phyloP scores from a whole-genome alignment of 1,284 basidiomycete genomes.

The Austroboletus niveus region DNA sequence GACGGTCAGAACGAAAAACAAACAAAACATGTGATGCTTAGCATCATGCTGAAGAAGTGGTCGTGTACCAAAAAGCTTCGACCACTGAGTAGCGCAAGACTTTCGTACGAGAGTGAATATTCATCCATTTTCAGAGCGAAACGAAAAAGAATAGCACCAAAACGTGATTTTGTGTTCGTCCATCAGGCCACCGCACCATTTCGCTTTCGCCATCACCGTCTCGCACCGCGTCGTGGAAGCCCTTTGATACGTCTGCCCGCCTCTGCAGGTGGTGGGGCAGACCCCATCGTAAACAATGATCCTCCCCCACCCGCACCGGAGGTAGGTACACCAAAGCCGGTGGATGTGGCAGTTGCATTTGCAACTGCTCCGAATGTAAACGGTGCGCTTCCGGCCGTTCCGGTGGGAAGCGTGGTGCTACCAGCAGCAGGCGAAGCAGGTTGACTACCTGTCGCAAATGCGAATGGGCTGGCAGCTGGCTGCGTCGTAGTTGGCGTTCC shows the following conservation, averaged over 20 bases:
- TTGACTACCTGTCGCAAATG: constrained; percentile 40
- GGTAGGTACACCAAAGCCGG: constrained; percentile 40
- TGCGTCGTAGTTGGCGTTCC: constrained; percentile 33
- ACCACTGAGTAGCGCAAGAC: constrained; percentile 16
- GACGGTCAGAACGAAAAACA: constrained; percentile 6
- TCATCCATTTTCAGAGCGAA: constrained; percentile 14
- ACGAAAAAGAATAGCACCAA: constrained; percentile 6
- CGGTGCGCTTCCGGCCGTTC: constrained; percentile 40
- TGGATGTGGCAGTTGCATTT: constrained; percentile 34
- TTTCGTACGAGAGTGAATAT: constrained; percentile 7
- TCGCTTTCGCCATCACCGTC: constrained; percentile 19
- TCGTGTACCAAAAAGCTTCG: background rate
- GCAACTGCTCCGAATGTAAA: constrained; percentile 35
- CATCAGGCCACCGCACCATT: constrained; percentile 13
- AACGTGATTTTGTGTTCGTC: constrained; percentile 9
- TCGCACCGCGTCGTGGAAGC: constrained; percentile 43
- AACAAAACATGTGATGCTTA: constrained; percentile 22
- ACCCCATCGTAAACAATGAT: constrained; percentile 57
- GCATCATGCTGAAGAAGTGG: constrained; percentile 10
- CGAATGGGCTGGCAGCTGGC: constrained; percentile 24
- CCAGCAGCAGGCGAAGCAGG: constrained; percentile 56
- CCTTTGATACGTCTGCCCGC: constrained; percentile 51
- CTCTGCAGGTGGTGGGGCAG: constrained; percentile 40
- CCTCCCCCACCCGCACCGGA: constrained; percentile 36
- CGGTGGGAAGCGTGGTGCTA: constrained; percentile 33